Conservation (phyloP, 139 green algal genomes). For the Nannochloris sp. region DNA sequence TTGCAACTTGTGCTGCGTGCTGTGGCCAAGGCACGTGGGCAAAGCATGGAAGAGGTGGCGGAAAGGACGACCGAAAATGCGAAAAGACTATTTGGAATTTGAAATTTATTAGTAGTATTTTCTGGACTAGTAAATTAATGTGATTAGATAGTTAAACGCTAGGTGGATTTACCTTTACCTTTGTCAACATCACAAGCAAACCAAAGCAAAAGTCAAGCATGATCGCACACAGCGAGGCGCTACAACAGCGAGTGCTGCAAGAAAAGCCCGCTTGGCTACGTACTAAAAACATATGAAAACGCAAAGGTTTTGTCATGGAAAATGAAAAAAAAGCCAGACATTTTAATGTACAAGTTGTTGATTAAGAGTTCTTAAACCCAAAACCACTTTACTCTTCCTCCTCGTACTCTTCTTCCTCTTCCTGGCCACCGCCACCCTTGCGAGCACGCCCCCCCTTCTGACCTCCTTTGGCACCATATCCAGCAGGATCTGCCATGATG, state of each 20-base stretch:
- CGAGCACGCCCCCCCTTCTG: background rate
- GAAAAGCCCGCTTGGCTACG: too few species aligned
- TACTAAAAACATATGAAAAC: too few species aligned
- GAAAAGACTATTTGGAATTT: slow-evolving; percentile 27
- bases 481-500: background rate
- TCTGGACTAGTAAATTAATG: background rate
- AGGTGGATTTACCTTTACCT: too few species aligned
- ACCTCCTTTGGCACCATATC: background rate
- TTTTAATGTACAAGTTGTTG: too few species aligned
- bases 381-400: background rate
- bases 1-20: slow-evolving; percentile 51
- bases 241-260: too few species aligned
- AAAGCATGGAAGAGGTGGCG: slow-evolving; percentile 28
- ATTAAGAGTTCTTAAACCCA: background rate
- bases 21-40: slow-evolving; percentile 38
- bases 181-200: too few species aligned
- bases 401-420: background rate
- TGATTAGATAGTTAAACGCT: too few species aligned
- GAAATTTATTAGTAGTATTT: background rate
- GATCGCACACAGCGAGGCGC: too few species aligned
- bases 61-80: slow-evolving; percentile 29
- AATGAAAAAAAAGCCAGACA: too few species aligned
- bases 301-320: too few species aligned
- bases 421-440: background rate
- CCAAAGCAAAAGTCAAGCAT: too few species aligned